A percentile compares a stretch with the other conserved stretches of the same genome.
phyloP scores from a whole-genome alignment of 2,329 filamentous ascomycete genomes.

The Leptographium lundbergii region DNA sequence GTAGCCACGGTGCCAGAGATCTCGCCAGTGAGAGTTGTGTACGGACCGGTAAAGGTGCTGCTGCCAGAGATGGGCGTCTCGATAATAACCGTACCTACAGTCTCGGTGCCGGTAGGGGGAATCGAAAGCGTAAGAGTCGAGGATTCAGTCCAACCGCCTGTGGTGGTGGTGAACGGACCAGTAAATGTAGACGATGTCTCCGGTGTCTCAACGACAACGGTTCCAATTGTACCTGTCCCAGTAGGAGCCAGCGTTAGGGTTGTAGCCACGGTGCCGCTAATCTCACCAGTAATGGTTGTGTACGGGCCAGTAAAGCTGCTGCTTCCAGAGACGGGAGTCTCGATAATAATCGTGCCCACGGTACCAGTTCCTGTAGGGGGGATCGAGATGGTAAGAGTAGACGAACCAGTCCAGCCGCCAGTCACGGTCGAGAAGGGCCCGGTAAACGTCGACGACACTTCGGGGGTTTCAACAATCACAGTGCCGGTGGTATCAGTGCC shows the following conservation, averaged over 20 bases:
- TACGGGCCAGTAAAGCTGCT: constrained; percentile 10
- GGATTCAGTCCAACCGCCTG: constrained; percentile 4
- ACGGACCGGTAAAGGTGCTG: background rate
- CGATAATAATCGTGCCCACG: constrained; percentile 14
- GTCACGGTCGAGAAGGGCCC: constrained; percentile 4
- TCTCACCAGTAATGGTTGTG: constrained; percentile 11
- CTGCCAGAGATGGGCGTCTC: background rate
- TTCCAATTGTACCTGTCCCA: constrained; percentile 5
- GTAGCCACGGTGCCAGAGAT: constrained; percentile 8
- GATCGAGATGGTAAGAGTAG: background rate
- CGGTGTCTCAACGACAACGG: constrained; percentile 8
- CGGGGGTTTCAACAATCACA: constrained; percentile 1
- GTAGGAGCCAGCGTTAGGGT: constrained; percentile 9
- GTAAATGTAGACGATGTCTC: background rate
- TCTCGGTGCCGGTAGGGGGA: constrained; percentile 2
- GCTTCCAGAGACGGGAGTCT: background rate
- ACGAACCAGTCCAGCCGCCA: constrained; percentile 1
- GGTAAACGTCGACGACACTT: background rate
- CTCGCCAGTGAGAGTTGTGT: constrained; percentile 11
- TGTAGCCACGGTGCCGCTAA: constrained; percentile 6
- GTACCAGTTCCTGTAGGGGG: constrained; percentile 37
- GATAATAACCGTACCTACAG: constrained; percentile 9
- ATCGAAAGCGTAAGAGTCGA: constrained; percentile 4
- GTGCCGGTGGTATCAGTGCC: constrained; percentile 2
- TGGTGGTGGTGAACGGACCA: constrained; percentile 8